Evolutionary conservation across 75 land plant genomes (phyloP), one percentile per base, ranked within the genome.

Genomic region (Ceratopteris richardii): DNA sequence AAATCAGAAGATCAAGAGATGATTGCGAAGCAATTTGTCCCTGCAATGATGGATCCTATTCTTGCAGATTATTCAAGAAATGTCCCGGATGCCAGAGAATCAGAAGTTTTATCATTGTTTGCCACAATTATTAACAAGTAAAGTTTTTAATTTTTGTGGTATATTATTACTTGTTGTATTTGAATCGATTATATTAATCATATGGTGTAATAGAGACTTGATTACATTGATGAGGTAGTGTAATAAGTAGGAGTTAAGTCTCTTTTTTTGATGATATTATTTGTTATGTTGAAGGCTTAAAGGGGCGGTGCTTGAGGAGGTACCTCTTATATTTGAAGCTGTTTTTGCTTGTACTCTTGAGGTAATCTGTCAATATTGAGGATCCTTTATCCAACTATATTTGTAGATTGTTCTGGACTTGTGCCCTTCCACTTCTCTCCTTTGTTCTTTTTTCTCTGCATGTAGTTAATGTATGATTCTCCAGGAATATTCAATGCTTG

Each of bases 41-140:
- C 88, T 25, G 86, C 92, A 44, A 95, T 95, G 99, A 90, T 84
- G 97, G 99, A 95, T 65, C 97, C 92, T 31, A 78, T 95, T 46
- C 78, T 95, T 54, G 92, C 82, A 53, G 99, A 95, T 52, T 95
- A 95, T 82, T 86, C 97, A 17, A 66, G 97, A 55, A 95, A 90
- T 78, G 62, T 95, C 17, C 85, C 99, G 42, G 97, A 95, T 85
- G 99, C 99, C 0, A 75, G 99, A 43, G 99, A 95, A 46, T 87
- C 99, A 31, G 97, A 95, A 80, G 99, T 95, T 3, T 48, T 95
- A 37, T 95, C 99, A 12, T 77, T 95, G 43, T 95, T 86, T 78
- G 99, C 99, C 0, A 95, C 99, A 28, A 95, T 95, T 31, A 95
- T 95, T 48, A 95, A 95, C 82, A 95, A 95, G 99, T 95, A 71